Evolutionary conservation across 768 basidiomycete species (phyloP).

Genomic region (Tricholoma terreum): DNA sequence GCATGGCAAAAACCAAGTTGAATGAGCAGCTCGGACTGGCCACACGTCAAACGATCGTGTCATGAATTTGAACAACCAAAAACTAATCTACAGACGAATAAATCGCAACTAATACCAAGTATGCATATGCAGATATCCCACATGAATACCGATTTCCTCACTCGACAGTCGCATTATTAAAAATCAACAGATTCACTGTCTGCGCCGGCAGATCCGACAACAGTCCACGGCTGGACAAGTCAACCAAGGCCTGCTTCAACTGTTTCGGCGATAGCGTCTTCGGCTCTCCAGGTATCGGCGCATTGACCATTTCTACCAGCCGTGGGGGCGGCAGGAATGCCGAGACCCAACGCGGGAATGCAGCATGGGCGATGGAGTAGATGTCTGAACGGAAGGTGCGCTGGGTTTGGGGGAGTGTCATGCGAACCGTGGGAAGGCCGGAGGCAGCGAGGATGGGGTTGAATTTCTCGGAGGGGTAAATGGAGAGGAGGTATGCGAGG

Average conservation of each 20-base stretch:
- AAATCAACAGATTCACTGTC: conserved; percentile 73
- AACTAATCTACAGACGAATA: no score
- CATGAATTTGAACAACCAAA: no score
- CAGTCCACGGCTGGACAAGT: conserved; percentile 50
- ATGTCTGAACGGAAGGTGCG: conserved; percentile 38
- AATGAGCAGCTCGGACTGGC: no score
- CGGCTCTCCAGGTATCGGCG: conserved; percentile 40
- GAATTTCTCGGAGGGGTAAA: conserved; percentile 71
- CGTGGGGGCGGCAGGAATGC: conserved; percentile 54
- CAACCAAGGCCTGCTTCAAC: conserved; percentile 73
- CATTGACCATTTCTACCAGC: conserved; percentile 39
- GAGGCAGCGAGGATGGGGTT: conserved; percentile 44
- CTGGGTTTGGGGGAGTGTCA: conserved; percentile 29
- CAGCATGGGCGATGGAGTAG: conserved; percentile 52
- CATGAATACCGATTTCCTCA: neutral
- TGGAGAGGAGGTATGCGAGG: conserved; percentile 87
- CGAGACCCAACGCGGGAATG: conserved; percentile 57
- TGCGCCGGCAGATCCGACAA: conserved; percentile 48
- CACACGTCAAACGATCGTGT: no score
- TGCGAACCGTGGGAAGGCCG: conserved; percentile 30
- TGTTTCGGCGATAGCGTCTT: conserved; percentile 58
- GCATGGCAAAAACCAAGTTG: no score
- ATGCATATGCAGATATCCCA: neutral
- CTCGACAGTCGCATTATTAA: conserved; percentile 66
- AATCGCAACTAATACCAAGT: no score